A percentile compares a stretch with the other conserved stretches of the same genome.
phyloP scores from a whole-genome alignment of 2,329 filamentous ascomycete genomes.

The Pseudocercospora musae region DNA sequence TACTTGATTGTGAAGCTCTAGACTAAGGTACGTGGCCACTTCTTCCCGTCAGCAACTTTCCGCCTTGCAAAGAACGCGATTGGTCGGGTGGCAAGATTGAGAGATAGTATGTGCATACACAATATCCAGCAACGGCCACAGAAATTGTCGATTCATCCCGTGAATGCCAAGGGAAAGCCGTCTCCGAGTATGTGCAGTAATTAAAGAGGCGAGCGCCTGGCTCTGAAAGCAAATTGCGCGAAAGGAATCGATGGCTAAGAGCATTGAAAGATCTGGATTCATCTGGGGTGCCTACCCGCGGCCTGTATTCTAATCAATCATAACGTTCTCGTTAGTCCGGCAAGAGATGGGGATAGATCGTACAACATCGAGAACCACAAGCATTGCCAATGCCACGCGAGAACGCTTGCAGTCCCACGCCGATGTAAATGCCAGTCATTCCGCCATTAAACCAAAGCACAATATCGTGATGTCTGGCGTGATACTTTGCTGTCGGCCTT shows the following conservation, averaged over 20 bases:
- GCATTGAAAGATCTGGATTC: neutral
- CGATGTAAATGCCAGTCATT: neutral
- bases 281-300: slow-evolving; percentile 1
- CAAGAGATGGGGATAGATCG: neutral
- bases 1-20: neutral
- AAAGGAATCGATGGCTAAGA: neutral
- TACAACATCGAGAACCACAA: neutral
- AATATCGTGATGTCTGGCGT: neutral
- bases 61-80: neutral
- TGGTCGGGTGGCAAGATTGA: neutral
- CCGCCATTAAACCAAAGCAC: neutral
- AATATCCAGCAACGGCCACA: neutral
- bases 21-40: neutral
- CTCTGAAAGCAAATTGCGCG: neutral
- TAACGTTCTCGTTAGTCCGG: slow-evolving; percentile 2
- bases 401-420: neutral
- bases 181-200: neutral
- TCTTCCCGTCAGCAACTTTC: neutral
- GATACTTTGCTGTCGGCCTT: neutral
- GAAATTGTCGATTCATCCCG: neutral
- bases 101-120: neutral
- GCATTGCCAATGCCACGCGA: neutral
- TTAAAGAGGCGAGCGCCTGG: neutral
- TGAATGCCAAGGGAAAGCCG: neutral
- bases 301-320: slow-evolving; percentile 1